Conservation (phyloP, 129 eudicot species). For the Flaveria sonorensis region DNA sequence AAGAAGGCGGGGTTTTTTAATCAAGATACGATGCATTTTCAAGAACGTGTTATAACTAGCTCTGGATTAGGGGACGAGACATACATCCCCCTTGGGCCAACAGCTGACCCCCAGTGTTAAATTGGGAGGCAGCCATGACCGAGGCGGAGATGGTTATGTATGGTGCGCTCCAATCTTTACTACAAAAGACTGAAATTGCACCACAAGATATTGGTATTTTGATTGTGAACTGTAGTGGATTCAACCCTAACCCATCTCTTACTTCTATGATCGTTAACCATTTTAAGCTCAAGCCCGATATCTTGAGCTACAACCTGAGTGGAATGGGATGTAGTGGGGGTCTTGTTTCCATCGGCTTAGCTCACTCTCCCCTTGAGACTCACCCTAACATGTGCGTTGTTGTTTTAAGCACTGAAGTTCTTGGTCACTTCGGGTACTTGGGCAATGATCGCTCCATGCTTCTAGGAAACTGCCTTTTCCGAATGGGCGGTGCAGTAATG, state of each 20-base stretch:
- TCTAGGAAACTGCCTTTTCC: slow-evolving; percentile 7
- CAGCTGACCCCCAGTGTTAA: neutral
- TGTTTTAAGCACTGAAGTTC: slow-evolving; percentile 4
- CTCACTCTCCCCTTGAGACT: neutral
- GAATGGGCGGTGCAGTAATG: slow-evolving; percentile 17
- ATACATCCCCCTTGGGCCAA: neutral
- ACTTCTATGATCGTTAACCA: slow-evolving; percentile 15
- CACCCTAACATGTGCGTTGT: neutral
- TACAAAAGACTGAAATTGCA: slow-evolving; percentile 7
- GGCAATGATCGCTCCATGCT: slow-evolving; percentile 24
- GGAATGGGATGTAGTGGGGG: slow-evolving; percentile 28
- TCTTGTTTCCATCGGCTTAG: slow-evolving; percentile 13
- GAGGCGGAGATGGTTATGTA: slow-evolving; percentile 16
- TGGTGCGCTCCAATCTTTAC: slow-evolving; percentile 7
- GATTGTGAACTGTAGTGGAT: slow-evolving; percentile 11
- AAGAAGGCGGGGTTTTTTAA: neutral
- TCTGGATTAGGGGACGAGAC: slow-evolving; percentile 15
- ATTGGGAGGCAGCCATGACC: neutral
- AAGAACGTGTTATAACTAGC: neutral
- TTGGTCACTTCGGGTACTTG: neutral
- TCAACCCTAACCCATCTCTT: slow-evolving; percentile 14
- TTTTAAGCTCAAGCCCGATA: slow-evolving; percentile 8
- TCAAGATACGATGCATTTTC: slow-evolving; percentile 21
- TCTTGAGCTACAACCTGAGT: neutral
- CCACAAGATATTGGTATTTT: slow-evolving; percentile 17